Conservation (phyloP, 192 early-diverging fungal species). For the Coemansia sp. region DNA sequence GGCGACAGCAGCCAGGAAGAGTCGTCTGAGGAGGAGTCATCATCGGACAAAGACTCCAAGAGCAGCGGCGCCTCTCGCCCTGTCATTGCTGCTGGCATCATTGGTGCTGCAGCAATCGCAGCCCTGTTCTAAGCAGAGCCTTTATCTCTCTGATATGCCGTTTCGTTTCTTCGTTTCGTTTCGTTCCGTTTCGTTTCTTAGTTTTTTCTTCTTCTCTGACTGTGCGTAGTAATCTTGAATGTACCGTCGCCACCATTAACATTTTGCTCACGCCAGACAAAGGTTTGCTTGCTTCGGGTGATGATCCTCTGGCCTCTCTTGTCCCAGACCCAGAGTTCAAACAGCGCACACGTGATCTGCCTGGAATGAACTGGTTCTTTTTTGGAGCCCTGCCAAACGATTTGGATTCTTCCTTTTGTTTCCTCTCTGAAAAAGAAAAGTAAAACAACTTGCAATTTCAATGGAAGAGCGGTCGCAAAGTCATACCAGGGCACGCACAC, state of each 20-base stretch:
- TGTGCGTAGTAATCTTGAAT: not conserved
- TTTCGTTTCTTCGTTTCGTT: not conserved
- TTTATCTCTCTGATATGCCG: not conserved
- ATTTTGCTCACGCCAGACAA: not conserved
- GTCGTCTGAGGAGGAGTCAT: conserved; percentile 24
- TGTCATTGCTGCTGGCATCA: conserved; percentile 17
- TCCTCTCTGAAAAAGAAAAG: no score
- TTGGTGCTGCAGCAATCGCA: conserved; percentile 29
- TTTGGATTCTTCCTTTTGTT: no score
- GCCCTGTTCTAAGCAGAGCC: conserved; percentile 31
- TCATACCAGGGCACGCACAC: not conserved
- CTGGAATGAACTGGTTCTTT: no score
- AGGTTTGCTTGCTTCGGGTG: no score
- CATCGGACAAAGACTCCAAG: not conserved
- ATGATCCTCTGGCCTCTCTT: not conserved
- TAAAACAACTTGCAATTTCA: no score
- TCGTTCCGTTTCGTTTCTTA: not conserved
- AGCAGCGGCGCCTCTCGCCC: conserved; percentile 32
- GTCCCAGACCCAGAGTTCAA: no score
- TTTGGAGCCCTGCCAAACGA: no score
- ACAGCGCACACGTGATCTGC: no score
- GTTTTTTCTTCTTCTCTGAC: no score
- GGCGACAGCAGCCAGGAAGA: conserved; percentile 1
- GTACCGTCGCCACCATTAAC: not conserved
- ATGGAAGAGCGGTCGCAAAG: not conserved